These are phyloP conservation scores for Nannochloropsis gaditana DNA, from an alignment of 108 stramenopile genomes.

Conservation along the genomic window DNA sequence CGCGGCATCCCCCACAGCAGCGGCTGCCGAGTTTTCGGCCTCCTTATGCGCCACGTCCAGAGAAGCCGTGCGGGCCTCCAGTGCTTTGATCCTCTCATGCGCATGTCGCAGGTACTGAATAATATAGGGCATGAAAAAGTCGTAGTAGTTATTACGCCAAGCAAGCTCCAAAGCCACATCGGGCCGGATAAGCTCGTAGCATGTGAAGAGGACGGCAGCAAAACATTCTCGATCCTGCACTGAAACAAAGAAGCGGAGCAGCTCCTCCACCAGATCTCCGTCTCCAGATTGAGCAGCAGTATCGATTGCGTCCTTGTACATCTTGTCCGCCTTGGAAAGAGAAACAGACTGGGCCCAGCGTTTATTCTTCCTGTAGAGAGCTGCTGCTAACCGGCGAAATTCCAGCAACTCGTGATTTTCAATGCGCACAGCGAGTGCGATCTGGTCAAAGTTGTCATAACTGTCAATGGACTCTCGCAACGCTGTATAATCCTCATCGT, in stretches of 20 bases:
- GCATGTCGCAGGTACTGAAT: conserved; percentile 92
- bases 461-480: conserved; percentile 89
- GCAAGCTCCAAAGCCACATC: conserved; percentile 97
- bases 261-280: conserved; percentile 79
- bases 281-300: conserved; percentile 91
- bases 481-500: conserved; percentile 95
- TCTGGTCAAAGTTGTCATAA: conserved; percentile 97
- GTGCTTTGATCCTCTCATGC: conserved; percentile 65
- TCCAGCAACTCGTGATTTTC: conserved; percentile 97
- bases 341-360: conserved; percentile 89
- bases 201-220: conserved; percentile 89
- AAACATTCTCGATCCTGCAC: conserved; percentile 96
- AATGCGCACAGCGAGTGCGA: conserved; percentile 88
- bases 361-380: conserved; percentile 96
- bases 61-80: conserved; percentile 77
- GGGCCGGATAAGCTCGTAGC: conserved; percentile 87
- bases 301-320: conserved; percentile 99
- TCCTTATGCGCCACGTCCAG: conserved; percentile 1
- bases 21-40: neutral
- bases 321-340: conserved; percentile 92
- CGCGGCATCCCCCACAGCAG: neutral
- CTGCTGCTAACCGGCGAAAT: conserved; percentile 97
- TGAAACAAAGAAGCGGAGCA: conserved; percentile 96
- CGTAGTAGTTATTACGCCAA: conserved; percentile 89
- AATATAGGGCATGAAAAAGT: conserved; percentile 97